A percentile compares a stretch with the other conserved stretches of the same genome.
Evolutionary conservation across 805 yeast species (phyloP).

Genomic region (Gaillardinia entomophila): DNA sequence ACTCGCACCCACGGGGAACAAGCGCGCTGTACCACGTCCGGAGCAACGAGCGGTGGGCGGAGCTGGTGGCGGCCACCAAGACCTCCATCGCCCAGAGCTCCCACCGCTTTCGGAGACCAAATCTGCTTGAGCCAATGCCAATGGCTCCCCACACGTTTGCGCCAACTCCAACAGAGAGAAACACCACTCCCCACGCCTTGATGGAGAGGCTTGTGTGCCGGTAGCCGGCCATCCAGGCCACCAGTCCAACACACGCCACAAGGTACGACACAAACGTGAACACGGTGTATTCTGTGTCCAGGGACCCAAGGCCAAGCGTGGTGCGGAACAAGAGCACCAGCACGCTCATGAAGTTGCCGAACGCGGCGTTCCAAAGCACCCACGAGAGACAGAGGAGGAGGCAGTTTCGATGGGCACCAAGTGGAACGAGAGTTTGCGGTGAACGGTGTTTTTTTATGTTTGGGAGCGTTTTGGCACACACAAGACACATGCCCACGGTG

Average conservation of each 20-base stretch:
- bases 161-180: slow-evolving; percentile 23
- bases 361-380: slow-evolving; percentile 38
- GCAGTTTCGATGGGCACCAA: slow-evolving; percentile 27
- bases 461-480: slow-evolving; percentile 25
- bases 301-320: slow-evolving; percentile 30
- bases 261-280: slow-evolving; percentile 32
- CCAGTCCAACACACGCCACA: slow-evolving; percentile 27
- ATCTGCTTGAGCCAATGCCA: slow-evolving; percentile 20
- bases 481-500: slow-evolving; percentile 20
- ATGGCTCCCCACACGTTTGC: slow-evolving; percentile 35
- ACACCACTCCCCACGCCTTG: slow-evolving; percentile 31
- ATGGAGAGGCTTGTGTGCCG: slow-evolving; percentile 17
- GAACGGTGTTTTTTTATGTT: slow-evolving; percentile 17
- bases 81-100: slow-evolving; percentile 39
- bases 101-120: slow-evolving; percentile 38
- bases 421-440: slow-evolving; percentile 20
- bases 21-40: slow-evolving; percentile 31
- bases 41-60: slow-evolving; percentile 31
- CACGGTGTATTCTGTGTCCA: slow-evolving; percentile 34
- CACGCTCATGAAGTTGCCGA: slow-evolving; percentile 27
- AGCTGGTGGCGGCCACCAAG: slow-evolving; percentile 26
- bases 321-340: slow-evolving; percentile 32
- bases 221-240: slow-evolving; percentile 31
- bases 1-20: slow-evolving; percentile 37
- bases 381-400: slow-evolving; percentile 31